Evolutionary conservation across 768 basidiomycete genomes (phyloP), one percentile per base, ranked within the genome.

Genomic region (Mycena chlorophos): DNA sequence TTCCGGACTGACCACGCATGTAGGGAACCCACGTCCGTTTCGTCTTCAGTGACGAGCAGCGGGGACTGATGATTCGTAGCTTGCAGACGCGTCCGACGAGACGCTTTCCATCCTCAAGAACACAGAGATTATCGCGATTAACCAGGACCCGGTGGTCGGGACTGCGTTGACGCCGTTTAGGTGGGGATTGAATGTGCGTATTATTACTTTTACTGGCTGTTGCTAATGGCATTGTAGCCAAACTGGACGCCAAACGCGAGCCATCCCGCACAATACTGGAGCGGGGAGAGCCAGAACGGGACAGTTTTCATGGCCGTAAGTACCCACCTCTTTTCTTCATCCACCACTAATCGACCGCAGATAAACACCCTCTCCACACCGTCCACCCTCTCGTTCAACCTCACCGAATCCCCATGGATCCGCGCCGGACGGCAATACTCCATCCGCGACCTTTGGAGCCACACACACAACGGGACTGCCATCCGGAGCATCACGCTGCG

Each of bases 251-350:
- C 59, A 52, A 70, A 77, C 60, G 63, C 58, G 23, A 77, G 78
- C 0, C 78, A 82, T 63, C 86, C 86, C 1, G 84, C 86, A n/a
- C 81, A 85, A 57, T 88, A 82, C 65, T 88, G 86, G 86, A 86
- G 84, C 57, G 86, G 86, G 3, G 74, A 79, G 60, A 82, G 79
- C 53, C 72, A 85, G 66, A 83, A 86, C 49, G 86, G 86, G 47
- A 83, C 82, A 1, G 73, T 87, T 0, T 73, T 88, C 63, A 88
- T 88, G 86, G 74, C 87, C 25, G 86, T 86, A 58, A 54, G 78
- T 55, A n/a, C 26, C 31, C n/a, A 20, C 34, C 43, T 42, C 10
- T 17, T 8, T 0, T 2, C 14, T 23, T 34, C 14, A 8, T 22
- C 30, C 23, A 34, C 23, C 23, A 20, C 28, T n/a, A 38, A 37